Evolutionary conservation across 2,329 filamentous ascomycete species (phyloP).

Genomic region (Hirsutella rhossiliensis): DNA sequence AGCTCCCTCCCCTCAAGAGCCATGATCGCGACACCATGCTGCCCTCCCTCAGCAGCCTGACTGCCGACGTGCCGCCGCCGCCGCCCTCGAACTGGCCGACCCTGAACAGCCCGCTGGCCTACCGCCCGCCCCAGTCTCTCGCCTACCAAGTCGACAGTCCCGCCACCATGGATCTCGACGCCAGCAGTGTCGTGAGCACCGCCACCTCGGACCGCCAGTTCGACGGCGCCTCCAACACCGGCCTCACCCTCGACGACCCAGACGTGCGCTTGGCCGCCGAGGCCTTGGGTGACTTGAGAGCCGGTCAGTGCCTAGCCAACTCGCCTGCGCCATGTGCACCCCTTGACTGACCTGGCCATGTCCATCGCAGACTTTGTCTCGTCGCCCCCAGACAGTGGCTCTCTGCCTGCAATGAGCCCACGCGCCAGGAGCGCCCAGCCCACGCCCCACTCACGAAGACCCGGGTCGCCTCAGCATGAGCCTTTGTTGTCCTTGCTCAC

Average conservation of each 20-base stretch:
- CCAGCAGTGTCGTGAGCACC: constrained; percentile 26
- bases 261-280: constrained; percentile 62
- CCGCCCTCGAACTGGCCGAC: constrained; percentile 31
- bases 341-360: background rate
- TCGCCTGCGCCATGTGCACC: background rate
- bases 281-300: constrained; percentile 61
- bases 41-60: constrained; percentile 24
- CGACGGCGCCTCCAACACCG: constrained; percentile 34
- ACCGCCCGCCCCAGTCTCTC: constrained; percentile 15
- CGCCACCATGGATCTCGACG: constrained; percentile 35
- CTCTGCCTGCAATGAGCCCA: constrained; percentile 26
- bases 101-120: constrained; percentile 35
- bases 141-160: constrained; percentile 30
- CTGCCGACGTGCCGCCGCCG: constrained; percentile 13
- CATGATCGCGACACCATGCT: constrained; percentile 18
- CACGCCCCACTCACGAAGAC: constrained; percentile 2
- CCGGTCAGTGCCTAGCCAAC: constrained; percentile 38
- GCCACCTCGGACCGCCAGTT: constrained; percentile 33
- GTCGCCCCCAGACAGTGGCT: constrained; percentile 40
- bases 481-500: constrained; percentile 79
- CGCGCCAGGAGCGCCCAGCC: constrained; percentile 5
- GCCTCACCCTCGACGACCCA: constrained; percentile 48
- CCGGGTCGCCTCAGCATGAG: constrained; percentile 47
- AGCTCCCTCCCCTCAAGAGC: constrained; percentile 12
- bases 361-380: constrained; percentile 49